Evolutionary conservation across 345 rosid genomes (phyloP).

Genomic region (Cardamine chenopodiifolia): DNA sequence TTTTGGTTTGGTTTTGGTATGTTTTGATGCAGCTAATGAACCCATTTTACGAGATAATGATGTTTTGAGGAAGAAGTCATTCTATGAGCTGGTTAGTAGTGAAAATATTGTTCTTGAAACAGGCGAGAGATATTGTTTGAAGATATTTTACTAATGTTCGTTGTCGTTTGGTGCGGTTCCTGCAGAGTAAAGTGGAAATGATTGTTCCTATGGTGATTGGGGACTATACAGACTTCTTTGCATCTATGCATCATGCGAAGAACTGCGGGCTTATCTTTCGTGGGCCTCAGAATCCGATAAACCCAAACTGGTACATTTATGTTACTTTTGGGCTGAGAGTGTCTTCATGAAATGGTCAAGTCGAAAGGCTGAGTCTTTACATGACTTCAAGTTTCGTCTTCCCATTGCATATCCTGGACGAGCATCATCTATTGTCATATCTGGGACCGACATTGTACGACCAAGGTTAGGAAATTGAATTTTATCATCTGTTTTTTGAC

Average conservation of each 20-base stretch:
- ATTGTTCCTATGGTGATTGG: slow-evolving; percentile 83
- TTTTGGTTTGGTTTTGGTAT: slow-evolving; percentile 36
- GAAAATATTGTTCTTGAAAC: not conserved
- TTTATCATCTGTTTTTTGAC: not conserved
- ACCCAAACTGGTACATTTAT: slow-evolving; percentile 67
- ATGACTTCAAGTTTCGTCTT: slow-evolving; percentile 78
- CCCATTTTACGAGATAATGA: slow-evolving; percentile 72
- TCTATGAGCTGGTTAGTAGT: slow-evolving; percentile 65
- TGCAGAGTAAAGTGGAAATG: slow-evolving; percentile 80
- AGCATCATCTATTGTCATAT: slow-evolving; percentile 84
- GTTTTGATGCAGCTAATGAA: slow-evolving; percentile 62
- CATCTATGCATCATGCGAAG: slow-evolving; percentile 92
- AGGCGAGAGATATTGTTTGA: slow-evolving; percentile 1
- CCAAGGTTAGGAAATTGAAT: slow-evolving; percentile 60
- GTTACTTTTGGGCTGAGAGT: slow-evolving; percentile 19
- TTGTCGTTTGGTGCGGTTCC: slow-evolving; percentile 17
- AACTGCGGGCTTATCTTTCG: slow-evolving; percentile 90
- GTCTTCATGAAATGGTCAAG: slow-evolving; percentile 4
- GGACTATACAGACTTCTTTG: slow-evolving; percentile 94
- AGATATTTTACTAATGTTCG: not conserved
- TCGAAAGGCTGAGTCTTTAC: slow-evolving; percentile 6
- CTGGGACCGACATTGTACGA: slow-evolving; percentile 85
- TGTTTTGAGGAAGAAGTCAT: slow-evolving; percentile 60
- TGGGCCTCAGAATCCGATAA: slow-evolving; percentile 76
- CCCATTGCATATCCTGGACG: slow-evolving; percentile 98